A percentile compares a stretch with the other conserved stretches of the same genome.
Conservation (phyloP, 2,329 filamentous ascomycete genomes). For the Ceratocystis lukuohia region DNA sequence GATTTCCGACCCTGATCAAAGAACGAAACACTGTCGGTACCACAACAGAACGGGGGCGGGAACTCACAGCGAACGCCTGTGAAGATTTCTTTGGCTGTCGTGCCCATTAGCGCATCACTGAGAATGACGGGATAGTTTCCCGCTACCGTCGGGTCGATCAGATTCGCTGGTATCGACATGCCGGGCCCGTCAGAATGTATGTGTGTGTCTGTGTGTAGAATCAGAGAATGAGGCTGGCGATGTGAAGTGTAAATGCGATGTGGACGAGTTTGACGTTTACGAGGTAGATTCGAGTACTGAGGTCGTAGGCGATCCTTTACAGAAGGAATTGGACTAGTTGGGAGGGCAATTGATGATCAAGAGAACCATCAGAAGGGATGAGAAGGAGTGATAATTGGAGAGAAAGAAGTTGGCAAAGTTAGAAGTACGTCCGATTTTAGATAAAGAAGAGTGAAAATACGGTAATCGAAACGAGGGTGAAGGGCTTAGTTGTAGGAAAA, state of each 20-base stretch:
- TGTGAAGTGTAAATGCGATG: not conserved
- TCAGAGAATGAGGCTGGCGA: not conserved
- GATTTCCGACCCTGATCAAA: not conserved
- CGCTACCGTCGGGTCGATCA: conserved; percentile 46
- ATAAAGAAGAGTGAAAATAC: not conserved
- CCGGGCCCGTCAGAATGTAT: not conserved
- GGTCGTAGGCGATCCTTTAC: not conserved
- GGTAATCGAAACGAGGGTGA: not conserved
- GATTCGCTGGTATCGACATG: conserved; percentile 11
- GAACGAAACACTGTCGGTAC: not conserved
- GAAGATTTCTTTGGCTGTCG: conserved; percentile 43
- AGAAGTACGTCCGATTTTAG: not conserved
- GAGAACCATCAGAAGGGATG: not conserved
- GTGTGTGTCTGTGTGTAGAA: not conserved
- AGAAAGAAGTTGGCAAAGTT: not conserved
- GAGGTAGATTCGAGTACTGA: not conserved
- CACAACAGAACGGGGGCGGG: conserved; percentile 6
- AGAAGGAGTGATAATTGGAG: not conserved
- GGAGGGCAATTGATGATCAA: not conserved
- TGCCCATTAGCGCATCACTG: conserved; percentile 47
- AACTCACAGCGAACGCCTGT: conserved; percentile 44
- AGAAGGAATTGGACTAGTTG: conserved; percentile 6
- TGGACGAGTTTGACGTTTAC: not conserved
- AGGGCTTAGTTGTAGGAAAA: not conserved
- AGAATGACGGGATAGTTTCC: conserved; percentile 51